Conservation (phyloP, 306 rosid species). For the Myrica gale region DNA sequence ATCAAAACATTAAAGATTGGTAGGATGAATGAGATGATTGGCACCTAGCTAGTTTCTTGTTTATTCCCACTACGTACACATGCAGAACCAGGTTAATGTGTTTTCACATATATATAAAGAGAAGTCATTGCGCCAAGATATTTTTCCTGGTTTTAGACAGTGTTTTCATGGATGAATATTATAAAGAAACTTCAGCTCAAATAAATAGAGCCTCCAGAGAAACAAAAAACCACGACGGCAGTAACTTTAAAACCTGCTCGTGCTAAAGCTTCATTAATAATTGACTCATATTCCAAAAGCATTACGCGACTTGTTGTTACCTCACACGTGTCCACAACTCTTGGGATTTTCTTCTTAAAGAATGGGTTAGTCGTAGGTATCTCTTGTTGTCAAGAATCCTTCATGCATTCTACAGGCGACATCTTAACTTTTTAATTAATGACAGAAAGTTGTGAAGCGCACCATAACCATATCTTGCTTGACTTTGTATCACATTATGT, state of each 20-base stretch:
- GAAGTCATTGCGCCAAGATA: no score
- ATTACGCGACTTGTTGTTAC: neutral
- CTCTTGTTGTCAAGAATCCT: neutral
- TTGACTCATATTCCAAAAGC: neutral
- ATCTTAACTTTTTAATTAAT: no score
- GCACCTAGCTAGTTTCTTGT: no score
- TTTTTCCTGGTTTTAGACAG: neutral
- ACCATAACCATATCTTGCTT: neutral
- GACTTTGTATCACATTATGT: conserved; percentile 7
- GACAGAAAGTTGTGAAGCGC: no score
- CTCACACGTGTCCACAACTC: neutral
- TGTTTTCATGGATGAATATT: neutral
- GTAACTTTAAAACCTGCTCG: neutral
- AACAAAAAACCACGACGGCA: neutral
- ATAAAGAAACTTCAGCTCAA: neutral
- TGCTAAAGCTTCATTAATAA: conserved; percentile 4
- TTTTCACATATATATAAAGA: no score
- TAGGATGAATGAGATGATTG: no score
- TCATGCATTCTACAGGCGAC: neutral
- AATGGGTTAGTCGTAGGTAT: neutral
- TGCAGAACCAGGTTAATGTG: no score
- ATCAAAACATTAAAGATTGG: no score
- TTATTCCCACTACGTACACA: no score
- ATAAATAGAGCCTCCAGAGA: neutral
- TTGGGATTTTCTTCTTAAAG: neutral